Evolutionary conservation across 805 yeast genomes (phyloP).

Genomic region (Naumovozyma castellii): DNA sequence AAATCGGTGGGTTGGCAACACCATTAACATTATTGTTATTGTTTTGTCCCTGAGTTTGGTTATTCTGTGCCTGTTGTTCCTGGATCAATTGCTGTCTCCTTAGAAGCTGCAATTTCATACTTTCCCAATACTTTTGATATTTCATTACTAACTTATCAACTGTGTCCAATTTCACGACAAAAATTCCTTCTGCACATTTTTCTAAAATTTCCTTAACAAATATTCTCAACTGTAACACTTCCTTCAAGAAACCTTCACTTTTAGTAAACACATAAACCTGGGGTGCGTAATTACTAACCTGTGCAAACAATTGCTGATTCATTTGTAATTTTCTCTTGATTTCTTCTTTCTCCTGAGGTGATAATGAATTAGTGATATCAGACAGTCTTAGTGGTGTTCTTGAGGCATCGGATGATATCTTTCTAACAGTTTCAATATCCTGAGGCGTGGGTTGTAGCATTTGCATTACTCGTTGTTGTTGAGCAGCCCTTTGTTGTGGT

Average conservation of each 20-base stretch:
- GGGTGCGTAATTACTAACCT: constrained; percentile 69
- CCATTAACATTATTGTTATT: constrained; percentile 3
- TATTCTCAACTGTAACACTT: constrained; percentile 66
- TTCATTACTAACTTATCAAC: constrained; percentile 63
- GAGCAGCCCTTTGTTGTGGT: constrained; percentile 6
- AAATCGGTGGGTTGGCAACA: constrained; percentile 7
- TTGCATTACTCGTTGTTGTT: constrained; percentile 13
- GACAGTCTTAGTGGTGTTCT: constrained; percentile 55
- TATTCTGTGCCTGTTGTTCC: constrained; percentile 18
- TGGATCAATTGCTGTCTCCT: constrained; percentile 33
- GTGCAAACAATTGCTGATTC: constrained; percentile 45
- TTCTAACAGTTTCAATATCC: constrained; percentile 51
- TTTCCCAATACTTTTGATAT: constrained; percentile 63
- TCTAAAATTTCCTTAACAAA: constrained; percentile 73
- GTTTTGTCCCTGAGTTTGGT: constrained; percentile 8
- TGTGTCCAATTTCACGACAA: constrained; percentile 62
- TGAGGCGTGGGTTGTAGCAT: constrained; percentile 43
- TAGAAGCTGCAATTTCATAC: constrained; percentile 54
- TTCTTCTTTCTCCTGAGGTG: constrained; percentile 53
- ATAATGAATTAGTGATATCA: constrained; percentile 52
- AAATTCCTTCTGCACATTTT: constrained; percentile 52
- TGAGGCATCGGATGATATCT: constrained; percentile 60
- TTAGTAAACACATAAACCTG: constrained; percentile 69
- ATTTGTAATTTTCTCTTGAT: constrained; percentile 45
- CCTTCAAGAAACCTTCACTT: constrained; percentile 64